phyloP scores from a whole-genome alignment of 257 asterid genomes.

The Nicotiana noctiflora region DNA sequence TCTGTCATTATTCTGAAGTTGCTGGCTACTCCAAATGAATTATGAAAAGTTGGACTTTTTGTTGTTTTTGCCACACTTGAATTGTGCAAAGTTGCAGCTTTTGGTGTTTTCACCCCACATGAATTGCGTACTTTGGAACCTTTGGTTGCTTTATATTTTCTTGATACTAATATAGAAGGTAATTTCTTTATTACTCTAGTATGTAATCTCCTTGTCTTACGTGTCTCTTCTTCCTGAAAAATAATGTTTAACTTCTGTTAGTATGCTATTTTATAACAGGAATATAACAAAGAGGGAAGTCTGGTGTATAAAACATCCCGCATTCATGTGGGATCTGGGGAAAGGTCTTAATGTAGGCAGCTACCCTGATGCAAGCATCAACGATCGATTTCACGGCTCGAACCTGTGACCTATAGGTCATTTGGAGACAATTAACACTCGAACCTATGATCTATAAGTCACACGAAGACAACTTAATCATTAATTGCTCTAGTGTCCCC shows the following conservation, averaged over 20 bases:
- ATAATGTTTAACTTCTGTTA: background rate
- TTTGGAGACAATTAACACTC: too few species aligned
- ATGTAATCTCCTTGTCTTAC: slow-evolving; percentile 17
- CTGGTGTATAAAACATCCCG: too few species aligned
- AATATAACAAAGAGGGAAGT: background rate
- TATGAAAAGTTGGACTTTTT: background rate
- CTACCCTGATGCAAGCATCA: too few species aligned
- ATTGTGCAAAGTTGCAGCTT: background rate
- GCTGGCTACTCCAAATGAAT: slow-evolving; percentile 36
- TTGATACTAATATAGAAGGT: slow-evolving; percentile 17
- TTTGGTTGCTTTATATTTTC: slow-evolving; percentile 16
- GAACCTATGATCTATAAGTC: too few species aligned
- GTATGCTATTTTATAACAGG: background rate
- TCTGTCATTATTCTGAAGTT: slow-evolving; percentile 43
- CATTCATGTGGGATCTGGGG: too few species aligned
- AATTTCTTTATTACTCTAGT: background rate
- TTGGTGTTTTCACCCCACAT: background rate
- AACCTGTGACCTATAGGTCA: too few species aligned
- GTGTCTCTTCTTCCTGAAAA: slow-evolving; percentile 39
- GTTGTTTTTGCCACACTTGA: background rate
- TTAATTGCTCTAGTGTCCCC: too few species aligned
- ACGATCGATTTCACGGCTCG: too few species aligned
- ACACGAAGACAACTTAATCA: too few species aligned
- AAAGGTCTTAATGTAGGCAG: too few species aligned
- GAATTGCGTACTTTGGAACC: slow-evolving; percentile 16